Evolutionary conservation across 345 rosid genomes (phyloP).

Genomic region (Carallia pectinifolia): DNA sequence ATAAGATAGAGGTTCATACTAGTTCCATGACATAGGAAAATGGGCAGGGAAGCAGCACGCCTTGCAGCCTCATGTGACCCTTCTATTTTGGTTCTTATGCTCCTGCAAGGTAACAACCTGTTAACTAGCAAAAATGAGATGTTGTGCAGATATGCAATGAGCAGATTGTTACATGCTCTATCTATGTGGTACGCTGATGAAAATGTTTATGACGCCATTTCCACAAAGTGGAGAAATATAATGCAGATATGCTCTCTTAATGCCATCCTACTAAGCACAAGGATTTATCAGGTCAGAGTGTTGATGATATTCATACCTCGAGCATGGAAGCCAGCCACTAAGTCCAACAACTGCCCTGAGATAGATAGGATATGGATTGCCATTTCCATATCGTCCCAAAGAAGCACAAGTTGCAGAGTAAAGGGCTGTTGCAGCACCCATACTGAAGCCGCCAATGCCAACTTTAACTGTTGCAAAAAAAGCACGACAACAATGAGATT

Average conservation of each 20-base stretch:
- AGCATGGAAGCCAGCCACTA: slow-evolving; percentile 38
- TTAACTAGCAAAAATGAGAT: background rate
- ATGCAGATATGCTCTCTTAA: background rate
- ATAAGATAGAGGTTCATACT: slow-evolving; percentile 16
- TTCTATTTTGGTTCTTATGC: slow-evolving; percentile 40
- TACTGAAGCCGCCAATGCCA: slow-evolving; percentile 38
- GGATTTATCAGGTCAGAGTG: slow-evolving; percentile 1
- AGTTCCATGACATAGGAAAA: slow-evolving; percentile 45
- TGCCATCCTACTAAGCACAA: background rate
- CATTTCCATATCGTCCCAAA: slow-evolving; percentile 27
- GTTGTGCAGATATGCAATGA: background rate
- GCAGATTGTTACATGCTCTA: background rate
- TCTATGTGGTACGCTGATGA: background rate
- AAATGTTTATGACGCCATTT: too few relatives aligned
- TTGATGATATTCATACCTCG: slow-evolving; percentile 8
- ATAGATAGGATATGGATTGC: slow-evolving; percentile 22
- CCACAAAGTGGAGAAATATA: too few relatives aligned
- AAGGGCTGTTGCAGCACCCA: slow-evolving; percentile 37
- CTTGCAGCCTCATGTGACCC: slow-evolving; percentile 40
- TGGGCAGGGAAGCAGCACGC: slow-evolving; percentile 49
- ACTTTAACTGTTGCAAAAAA: slow-evolving; percentile 26
- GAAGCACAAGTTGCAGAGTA: slow-evolving; percentile 34
- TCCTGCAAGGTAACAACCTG: slow-evolving; percentile 26
- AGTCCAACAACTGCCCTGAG: slow-evolving; percentile 33
- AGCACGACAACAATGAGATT: background rate